A percentile compares a stretch with the other conserved stretches of the same genome.
These are phyloP conservation scores for Nitzschia inconspicua DNA, from an alignment of 108 stramenopile genomes.

Conservation along the genomic window DNA sequence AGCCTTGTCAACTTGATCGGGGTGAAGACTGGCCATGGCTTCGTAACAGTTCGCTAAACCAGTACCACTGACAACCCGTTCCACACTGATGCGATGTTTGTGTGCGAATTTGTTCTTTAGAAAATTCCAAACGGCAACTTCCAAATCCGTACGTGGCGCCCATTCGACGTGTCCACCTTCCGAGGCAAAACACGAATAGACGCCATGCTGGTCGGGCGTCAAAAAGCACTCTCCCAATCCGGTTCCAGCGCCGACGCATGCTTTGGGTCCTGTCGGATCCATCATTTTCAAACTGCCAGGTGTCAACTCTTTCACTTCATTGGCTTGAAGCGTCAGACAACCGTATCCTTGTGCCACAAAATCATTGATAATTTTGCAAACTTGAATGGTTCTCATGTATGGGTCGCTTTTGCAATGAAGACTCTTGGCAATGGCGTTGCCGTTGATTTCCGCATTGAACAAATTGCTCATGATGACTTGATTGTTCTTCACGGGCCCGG, in stretches of 20 bases:
- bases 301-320: conserved; percentile 53
- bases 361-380: conserved; percentile 90
- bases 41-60: conserved; percentile 96
- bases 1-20: conserved; percentile 53
- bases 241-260: conserved; percentile 96
- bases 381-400: conserved; percentile 35
- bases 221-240: conserved; percentile 94
- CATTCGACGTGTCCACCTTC: conserved; percentile 98
- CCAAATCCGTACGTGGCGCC: conserved; percentile 78
- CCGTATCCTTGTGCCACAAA: conserved; percentile 97
- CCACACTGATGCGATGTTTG: conserved; percentile 82
- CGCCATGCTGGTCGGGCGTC: conserved; percentile 43
- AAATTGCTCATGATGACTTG: conserved; percentile 80
- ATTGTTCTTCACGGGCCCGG: conserved; percentile 89
- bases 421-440: conserved; percentile 55
- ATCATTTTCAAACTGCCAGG: conserved; percentile 50
- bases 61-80: conserved; percentile 92
- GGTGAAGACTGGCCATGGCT: conserved; percentile 84
- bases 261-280: conserved; percentile 72
- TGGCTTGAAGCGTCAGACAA: conserved; percentile 77
- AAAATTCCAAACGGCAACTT: conserved; percentile 68
- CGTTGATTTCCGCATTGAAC: conserved; percentile 57
- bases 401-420: conserved; percentile 17
- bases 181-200: conserved; percentile 89
- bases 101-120: conserved; percentile 59